Conservation (phyloP, 768 basidiomycete species). For the Fomitopsis serialis region DNA sequence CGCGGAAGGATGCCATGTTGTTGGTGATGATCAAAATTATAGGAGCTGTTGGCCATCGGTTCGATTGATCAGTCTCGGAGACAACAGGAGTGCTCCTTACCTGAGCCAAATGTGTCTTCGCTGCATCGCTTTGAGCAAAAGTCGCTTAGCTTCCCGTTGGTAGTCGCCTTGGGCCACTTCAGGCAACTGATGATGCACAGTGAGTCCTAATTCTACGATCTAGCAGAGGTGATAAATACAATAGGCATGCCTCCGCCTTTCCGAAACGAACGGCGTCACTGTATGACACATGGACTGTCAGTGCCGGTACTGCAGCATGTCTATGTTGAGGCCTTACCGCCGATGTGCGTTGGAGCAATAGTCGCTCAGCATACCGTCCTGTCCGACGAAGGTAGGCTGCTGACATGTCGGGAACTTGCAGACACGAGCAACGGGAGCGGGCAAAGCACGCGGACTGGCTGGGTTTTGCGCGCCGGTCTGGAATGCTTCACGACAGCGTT, state of each 20-base stretch:
- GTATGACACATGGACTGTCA: neutral
- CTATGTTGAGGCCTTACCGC: constrained; percentile 3
- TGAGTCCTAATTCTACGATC: constrained; percentile 6
- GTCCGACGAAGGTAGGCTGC: constrained; percentile 6
- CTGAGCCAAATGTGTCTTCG: constrained; percentile 5
- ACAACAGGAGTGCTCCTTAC: neutral
- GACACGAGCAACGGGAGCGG: constrained; percentile 6
- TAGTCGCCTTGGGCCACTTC: constrained; percentile 10
- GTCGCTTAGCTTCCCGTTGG: constrained; percentile 16
- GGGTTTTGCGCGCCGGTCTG: neutral
- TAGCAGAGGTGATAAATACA: constrained; percentile 10
- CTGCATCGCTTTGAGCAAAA: constrained; percentile 20
- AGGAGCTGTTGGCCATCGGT: neutral
- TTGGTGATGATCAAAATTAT: constrained; percentile 8
- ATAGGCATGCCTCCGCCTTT: constrained; percentile 10
- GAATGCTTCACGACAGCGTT: neutral
- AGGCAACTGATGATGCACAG: constrained; percentile 17
- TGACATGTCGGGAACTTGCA: constrained; percentile 11
- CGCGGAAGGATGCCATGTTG: constrained; percentile 3
- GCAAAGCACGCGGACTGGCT: neutral
- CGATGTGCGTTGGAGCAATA: constrained; percentile 15
- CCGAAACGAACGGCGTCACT: constrained; percentile 10
- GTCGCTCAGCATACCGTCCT: constrained; percentile 5
- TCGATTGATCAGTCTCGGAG: neutral
- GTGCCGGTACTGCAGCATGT: neutral